phyloP scores from a whole-genome alignment of 257 asterid species.

The Solanum ahanhuiri region DNA sequence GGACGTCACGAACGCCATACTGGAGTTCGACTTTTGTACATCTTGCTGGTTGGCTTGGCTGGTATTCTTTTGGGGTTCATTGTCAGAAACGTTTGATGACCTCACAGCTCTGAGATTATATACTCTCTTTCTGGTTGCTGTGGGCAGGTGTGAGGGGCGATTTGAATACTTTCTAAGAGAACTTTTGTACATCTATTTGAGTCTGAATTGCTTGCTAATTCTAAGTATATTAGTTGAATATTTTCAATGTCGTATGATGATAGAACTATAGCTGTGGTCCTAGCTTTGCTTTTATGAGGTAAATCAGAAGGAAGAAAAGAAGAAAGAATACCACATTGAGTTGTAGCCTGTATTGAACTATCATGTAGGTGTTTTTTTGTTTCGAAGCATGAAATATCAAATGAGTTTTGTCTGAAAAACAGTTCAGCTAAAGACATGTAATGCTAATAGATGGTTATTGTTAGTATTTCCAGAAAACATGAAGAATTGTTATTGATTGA shows the following conservation, averaged over 20 bases:
- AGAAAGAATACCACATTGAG: background rate
- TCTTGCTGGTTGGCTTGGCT: background rate
- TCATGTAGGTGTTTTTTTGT: background rate
- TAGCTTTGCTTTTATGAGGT: background rate
- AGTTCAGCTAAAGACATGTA: background rate
- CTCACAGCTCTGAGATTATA: background rate
- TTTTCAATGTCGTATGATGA: background rate
- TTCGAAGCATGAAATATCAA: background rate
- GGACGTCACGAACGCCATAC: background rate
- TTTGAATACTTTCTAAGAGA: background rate
- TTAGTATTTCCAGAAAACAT: background rate
- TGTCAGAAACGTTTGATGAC: constrained; percentile 1
- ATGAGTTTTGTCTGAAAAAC: background rate
- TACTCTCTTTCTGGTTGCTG: background rate
- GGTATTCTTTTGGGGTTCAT: constrained; percentile 4
- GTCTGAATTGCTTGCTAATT: background rate
- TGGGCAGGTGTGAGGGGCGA: background rate
- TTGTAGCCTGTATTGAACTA: background rate
- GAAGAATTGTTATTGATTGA: background rate
- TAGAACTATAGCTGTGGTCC: background rate
- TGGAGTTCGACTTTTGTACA: background rate
- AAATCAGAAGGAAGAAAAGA: background rate
- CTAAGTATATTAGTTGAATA: background rate
- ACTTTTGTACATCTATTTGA: background rate
- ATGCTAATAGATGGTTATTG: background rate